Percentiles rank a stretch among this genome's conserved stretches.
phyloP scores from a whole-genome alignment of 2,329 filamentous ascomycete species.

The Arthrocladium fulminans region DNA sequence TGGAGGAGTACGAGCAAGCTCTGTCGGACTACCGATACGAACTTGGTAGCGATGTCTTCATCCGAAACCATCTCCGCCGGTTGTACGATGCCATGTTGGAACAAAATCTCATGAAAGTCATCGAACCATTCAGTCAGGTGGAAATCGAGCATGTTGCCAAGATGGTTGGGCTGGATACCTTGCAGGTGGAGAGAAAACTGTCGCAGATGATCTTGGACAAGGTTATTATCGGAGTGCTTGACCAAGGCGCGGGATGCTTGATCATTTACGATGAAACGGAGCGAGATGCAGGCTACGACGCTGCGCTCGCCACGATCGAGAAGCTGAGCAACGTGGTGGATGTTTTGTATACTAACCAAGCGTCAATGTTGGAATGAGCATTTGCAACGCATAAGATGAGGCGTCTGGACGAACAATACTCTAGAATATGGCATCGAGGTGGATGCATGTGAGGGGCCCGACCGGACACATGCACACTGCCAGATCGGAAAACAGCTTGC shows the following conservation, averaged over 20 bases:
- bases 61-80: constrained; percentile 89
- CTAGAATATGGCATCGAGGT: not conserved
- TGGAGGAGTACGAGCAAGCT: constrained; percentile 95
- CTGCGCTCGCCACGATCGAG: constrained; percentile 87
- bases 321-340: constrained; percentile 97
- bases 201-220: constrained; percentile 99
- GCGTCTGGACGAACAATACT: not conserved
- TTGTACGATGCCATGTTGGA: constrained; percentile 98
- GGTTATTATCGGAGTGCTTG: constrained; percentile 93
- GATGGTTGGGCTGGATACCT: constrained; percentile 92
- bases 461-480: not conserved
- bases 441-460: not conserved
- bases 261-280: constrained; percentile 96
- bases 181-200: constrained; percentile 95
- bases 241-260: constrained; percentile 94
- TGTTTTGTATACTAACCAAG: constrained; percentile 95
- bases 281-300: constrained; percentile 87
- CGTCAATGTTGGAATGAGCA: constrained; percentile 77
- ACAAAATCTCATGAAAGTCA: constrained; percentile 99
- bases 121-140: constrained; percentile 94
- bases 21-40: constrained; percentile 85
- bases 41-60: constrained; percentile 88
- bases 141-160: constrained; percentile 95
- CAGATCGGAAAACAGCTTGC: too few species aligned
- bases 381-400: not conserved